Percentiles rank a stretch among this genome's conserved stretches.
Evolutionary conservation across 768 basidiomycete species (phyloP).

Genomic region (Podaxis mareebaensis): DNA sequence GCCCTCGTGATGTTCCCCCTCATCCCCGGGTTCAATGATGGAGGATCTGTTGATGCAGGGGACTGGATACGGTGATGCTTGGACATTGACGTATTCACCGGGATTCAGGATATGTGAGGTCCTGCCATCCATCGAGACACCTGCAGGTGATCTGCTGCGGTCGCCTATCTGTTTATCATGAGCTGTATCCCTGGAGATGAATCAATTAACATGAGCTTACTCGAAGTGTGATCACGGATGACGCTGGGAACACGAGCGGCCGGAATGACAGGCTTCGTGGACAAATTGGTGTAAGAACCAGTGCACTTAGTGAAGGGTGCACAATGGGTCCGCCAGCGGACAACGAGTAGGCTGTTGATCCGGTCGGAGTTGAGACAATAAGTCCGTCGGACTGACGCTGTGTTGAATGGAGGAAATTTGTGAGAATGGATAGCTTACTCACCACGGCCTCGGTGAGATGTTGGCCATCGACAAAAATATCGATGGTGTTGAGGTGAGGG

Average conservation of each 20-base stretch:
- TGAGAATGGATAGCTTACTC: slow-evolving; percentile 32
- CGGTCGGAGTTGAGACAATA: slow-evolving; percentile 94
- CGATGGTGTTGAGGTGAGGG: slow-evolving; percentile 90
- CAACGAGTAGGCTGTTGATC: slow-evolving; percentile 94
- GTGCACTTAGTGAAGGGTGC: slow-evolving; percentile 86
- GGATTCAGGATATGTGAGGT: slow-evolving; percentile 80
- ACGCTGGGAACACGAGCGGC: slow-evolving; percentile 86
- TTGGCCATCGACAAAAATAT: slow-evolving; percentile 92
- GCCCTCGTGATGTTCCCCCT: slow-evolving; percentile 55
- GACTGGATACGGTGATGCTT: slow-evolving; percentile 85
- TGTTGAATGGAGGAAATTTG: background rate
- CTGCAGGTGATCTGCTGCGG: slow-evolving; percentile 81
- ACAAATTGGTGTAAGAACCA: slow-evolving; percentile 95
- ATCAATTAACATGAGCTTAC: slow-evolving; percentile 39
- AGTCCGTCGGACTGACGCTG: slow-evolving; percentile 80
- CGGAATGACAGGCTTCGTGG: slow-evolving; percentile 91
- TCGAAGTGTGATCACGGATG: slow-evolving; percentile 71
- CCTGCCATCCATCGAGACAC: slow-evolving; percentile 92
- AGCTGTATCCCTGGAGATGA: background rate
- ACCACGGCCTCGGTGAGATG: slow-evolving; percentile 96
- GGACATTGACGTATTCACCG: slow-evolving; percentile 83
- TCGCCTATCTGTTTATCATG: slow-evolving; percentile 67
- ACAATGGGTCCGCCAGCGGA: slow-evolving; percentile 97
- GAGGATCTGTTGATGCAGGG: slow-evolving; percentile 91
- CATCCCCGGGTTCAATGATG: slow-evolving; percentile 53